Conservation (phyloP, 2,329 filamentous ascomycete species). For the Dothistroma pini region DNA sequence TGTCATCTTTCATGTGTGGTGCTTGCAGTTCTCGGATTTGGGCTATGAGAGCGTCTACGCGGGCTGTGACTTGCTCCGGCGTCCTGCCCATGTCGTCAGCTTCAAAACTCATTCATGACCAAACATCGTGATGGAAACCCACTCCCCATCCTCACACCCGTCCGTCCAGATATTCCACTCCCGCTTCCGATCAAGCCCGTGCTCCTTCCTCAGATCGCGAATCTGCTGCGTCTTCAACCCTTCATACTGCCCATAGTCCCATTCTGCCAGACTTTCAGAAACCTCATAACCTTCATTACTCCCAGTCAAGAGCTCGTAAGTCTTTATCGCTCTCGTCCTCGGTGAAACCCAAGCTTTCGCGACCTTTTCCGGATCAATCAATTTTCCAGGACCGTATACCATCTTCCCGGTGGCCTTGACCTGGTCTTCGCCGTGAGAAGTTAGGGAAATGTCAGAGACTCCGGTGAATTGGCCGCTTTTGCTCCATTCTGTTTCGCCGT, state of each 20-base stretch:
- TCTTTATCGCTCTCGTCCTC: slow-evolving; percentile 46
- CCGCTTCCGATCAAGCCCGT: slow-evolving; percentile 52
- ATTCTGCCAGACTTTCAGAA: slow-evolving; percentile 70
- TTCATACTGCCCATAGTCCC: slow-evolving; percentile 80
- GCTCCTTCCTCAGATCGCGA: slow-evolving; percentile 53
- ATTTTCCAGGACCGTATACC: slow-evolving; percentile 49
- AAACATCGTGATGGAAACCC: slow-evolving; percentile 39
- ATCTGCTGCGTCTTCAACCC: slow-evolving; percentile 73
- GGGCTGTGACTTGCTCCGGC: slow-evolving; percentile 63
- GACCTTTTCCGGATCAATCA: slow-evolving; percentile 51
- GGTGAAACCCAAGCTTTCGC: slow-evolving; percentile 51
- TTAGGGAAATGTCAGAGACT: slow-evolving; percentile 80
- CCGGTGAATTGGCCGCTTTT: slow-evolving; percentile 78
- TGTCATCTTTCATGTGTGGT: slow-evolving; percentile 41
- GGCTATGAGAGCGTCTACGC: slow-evolving; percentile 68
- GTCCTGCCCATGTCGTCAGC: no score
- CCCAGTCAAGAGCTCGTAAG: slow-evolving; percentile 46
- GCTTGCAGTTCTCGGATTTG: slow-evolving; percentile 64
- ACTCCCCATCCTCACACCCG: slow-evolving; percentile 82
- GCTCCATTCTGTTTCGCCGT: slow-evolving; percentile 96
- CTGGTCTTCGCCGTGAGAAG: slow-evolving; percentile 69
- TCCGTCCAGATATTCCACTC: slow-evolving; percentile 88
- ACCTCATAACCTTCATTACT: slow-evolving; percentile 43
- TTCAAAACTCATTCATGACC: no score
- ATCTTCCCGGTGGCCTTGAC: slow-evolving; percentile 43